Percentiles rank a stretch among this genome's conserved stretches.
Conservation (phyloP, 2,329 filamentous ascomycete genomes). For the Aspergillus eucalypticola region DNA sequence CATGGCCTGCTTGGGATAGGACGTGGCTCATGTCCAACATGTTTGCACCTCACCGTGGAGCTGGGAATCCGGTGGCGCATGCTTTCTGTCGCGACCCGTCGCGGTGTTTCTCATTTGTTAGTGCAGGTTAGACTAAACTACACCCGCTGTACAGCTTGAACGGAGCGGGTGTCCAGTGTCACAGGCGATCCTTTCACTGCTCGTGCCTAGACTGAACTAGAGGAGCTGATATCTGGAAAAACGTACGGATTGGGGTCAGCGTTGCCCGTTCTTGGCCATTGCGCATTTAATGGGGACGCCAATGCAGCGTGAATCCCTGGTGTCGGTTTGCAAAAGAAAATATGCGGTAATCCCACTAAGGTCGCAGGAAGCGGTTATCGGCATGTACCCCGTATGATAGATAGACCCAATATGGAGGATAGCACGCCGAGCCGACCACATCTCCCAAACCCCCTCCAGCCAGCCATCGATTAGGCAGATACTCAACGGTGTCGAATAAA, state of each 20-base stretch:
- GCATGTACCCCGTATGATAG: not conserved
- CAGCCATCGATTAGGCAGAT: not conserved
- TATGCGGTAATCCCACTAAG: not conserved
- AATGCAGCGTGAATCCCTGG: slow-evolving; percentile 8
- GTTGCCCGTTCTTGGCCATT: not conserved
- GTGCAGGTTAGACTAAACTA: not conserved
- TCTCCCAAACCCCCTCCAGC: not conserved
- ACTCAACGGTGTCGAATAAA: not conserved
- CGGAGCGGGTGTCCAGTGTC: not conserved
- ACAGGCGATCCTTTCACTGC: not conserved
- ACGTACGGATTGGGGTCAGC: not conserved
- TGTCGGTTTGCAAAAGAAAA: slow-evolving; percentile 4
- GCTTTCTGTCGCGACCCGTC: not conserved
- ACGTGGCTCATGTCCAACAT: not conserved
- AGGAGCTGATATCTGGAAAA: not conserved
- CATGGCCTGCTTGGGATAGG: not conserved
- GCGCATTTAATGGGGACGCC: slow-evolving; percentile 5
- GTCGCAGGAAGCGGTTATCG: slow-evolving; percentile 1
- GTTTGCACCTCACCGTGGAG: not conserved
- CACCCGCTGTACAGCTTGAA: not conserved
- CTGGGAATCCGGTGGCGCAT: not conserved
- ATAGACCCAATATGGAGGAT: not conserved
- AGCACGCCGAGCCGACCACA: not conserved
- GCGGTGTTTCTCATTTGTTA: not conserved
- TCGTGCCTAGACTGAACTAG: not conserved